These are phyloP conservation scores for Aegilops sharonensis DNA, from an alignment of 176 grass and related monocot species.

Conservation along the genomic window DNA sequence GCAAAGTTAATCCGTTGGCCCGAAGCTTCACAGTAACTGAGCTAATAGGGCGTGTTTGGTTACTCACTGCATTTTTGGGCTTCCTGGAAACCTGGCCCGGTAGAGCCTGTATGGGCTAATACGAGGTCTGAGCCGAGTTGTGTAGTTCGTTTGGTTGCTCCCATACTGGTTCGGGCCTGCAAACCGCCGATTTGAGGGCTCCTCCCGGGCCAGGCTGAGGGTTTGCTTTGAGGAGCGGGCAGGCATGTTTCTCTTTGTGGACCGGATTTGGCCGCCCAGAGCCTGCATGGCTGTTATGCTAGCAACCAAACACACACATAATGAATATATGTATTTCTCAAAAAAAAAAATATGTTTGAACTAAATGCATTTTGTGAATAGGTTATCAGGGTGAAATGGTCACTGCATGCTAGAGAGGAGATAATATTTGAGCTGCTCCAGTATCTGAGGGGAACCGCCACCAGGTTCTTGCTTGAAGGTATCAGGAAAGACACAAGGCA, in stretches of 20 bases:
- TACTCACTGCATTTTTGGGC: too few relatives aligned
- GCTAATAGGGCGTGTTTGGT: background rate
- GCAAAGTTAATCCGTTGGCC: too few relatives aligned
- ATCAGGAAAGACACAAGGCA: conserved; percentile 45
- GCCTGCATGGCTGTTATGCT: background rate
- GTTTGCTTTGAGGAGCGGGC: too few relatives aligned
- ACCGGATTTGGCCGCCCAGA: background rate
- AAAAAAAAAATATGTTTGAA: background rate
- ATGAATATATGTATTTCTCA: background rate
- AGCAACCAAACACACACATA: background rate
- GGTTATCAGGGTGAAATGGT: conserved; percentile 81
- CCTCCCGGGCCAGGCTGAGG: too few relatives aligned
- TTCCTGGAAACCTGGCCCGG: too few relatives aligned
- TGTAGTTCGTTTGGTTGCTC: too few relatives aligned
- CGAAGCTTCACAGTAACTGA: too few relatives aligned
- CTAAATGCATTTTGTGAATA: background rate
- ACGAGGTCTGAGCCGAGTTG: too few relatives aligned
- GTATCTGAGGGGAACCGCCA: conserved; percentile 41
- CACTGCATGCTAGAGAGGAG: conserved; percentile 68
- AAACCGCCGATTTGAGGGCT: background rate
- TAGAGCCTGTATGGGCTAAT: too few relatives aligned
- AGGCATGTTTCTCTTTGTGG: too few relatives aligned
- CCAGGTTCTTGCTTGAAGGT: conserved; percentile 45
- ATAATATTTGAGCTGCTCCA: conserved; percentile 57
- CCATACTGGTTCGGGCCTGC: too few relatives aligned